These are phyloP conservation scores for Perkinsus olseni DNA, from an alignment of 169 alveolate genomes.

Conservation along the genomic window DNA sequence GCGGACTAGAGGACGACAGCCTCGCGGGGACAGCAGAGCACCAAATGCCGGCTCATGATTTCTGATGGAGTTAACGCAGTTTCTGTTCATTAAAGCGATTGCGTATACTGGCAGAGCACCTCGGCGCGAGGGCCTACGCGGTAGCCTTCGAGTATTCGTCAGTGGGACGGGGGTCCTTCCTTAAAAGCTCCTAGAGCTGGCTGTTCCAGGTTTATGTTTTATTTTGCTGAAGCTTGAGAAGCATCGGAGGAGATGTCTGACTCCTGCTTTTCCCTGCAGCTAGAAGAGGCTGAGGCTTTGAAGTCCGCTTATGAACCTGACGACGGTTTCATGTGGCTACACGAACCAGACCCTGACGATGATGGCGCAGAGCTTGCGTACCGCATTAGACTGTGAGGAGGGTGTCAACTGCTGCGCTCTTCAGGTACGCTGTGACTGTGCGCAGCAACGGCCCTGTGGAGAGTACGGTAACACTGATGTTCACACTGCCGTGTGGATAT, in stretches of 20 bases:
- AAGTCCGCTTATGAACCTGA: neutral
- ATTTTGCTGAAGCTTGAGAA: neutral
- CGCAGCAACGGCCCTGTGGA: neutral
- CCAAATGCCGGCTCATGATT: neutral
- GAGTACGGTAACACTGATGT: neutral
- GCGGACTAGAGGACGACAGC: neutral
- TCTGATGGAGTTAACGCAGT: neutral
- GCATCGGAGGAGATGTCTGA: neutral
- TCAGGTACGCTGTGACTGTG: neutral
- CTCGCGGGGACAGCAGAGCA: neutral
- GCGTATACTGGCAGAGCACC: neutral
- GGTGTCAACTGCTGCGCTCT: neutral
- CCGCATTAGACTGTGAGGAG: too few species aligned
- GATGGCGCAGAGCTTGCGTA: neutral
- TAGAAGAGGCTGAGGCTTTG: neutral
- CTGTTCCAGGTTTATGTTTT: neutral
- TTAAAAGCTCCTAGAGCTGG: neutral
- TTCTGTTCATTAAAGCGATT: neutral
- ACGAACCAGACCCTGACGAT: neutral
- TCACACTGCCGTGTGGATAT: neutral
- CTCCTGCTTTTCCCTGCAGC: neutral
- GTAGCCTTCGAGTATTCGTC: too few species aligned
- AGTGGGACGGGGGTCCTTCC: neutral
- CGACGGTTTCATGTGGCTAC: neutral
- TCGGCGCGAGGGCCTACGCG: neutral